Conservation (phyloP, 192 early-diverging fungal species). For the Rhizophagus clarus region DNA sequence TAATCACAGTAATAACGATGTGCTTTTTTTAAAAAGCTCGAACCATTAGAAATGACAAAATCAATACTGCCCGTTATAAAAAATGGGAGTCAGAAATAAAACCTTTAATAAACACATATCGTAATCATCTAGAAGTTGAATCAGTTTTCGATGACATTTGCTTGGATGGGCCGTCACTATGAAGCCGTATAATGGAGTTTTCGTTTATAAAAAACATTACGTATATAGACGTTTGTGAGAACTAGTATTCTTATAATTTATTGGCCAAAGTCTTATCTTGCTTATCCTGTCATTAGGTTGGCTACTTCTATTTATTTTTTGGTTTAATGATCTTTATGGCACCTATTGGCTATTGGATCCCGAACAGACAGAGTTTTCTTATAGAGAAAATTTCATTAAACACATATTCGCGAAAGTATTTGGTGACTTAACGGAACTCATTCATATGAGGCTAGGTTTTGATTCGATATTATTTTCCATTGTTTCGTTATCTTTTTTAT, state of each 20-base stretch:
- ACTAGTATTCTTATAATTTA: background rate
- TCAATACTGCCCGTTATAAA: background rate
- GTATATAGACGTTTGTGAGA: background rate
- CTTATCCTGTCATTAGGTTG: background rate
- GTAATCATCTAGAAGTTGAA: background rate
- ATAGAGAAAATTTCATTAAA: conserved; percentile 20
- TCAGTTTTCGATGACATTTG: background rate
- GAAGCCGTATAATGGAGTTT: background rate
- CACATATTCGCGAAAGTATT: conserved; percentile 1
- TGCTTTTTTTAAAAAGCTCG: conserved; percentile 9
- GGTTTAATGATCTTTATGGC: conserved; percentile 9
- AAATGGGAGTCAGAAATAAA: background rate
- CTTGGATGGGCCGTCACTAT: background rate
- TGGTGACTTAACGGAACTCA: background rate
- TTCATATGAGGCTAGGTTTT: background rate
- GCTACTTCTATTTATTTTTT: conserved; percentile 2
- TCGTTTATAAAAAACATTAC: background rate
- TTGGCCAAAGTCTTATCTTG: background rate
- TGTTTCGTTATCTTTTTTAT: too few species aligned
- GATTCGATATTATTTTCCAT: background rate
- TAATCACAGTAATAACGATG: background rate
- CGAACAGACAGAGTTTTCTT: background rate
- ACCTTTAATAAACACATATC: background rate
- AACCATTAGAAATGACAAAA: background rate
- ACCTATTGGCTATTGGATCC: conserved; percentile 10